Percentiles rank a stretch among this genome's conserved stretches.
Conservation (phyloP, 192 early-diverging fungal species). For the Paraglomus brasilianum region DNA sequence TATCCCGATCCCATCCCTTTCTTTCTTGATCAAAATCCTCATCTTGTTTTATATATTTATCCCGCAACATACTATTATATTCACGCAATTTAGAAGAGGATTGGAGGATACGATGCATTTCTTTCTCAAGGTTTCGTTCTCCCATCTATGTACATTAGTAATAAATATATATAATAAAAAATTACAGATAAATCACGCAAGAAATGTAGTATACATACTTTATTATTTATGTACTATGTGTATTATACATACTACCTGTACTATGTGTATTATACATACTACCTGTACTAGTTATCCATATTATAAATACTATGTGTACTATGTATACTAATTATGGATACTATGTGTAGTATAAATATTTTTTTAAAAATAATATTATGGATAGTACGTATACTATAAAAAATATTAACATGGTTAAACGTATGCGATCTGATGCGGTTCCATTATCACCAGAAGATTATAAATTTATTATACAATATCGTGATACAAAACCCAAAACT, state of each 20-base stretch:
- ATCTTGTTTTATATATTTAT: slow-evolving; percentile 7
- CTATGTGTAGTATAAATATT: slow-evolving; percentile 19
- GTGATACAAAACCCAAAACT: slow-evolving; percentile 15
- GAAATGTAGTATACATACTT: neutral
- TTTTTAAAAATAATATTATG: slow-evolving; percentile 16
- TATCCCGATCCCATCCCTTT: slow-evolving; percentile 12
- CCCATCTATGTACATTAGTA: neutral
- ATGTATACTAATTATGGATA: slow-evolving; percentile 3
- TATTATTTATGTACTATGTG: slow-evolving; percentile 17
- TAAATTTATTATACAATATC: slow-evolving; percentile 21
- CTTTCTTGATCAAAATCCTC: slow-evolving; percentile 19
- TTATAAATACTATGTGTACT: slow-evolving; percentile 1
- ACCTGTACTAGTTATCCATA: slow-evolving; percentile 3
- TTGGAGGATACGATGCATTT: slow-evolving; percentile 7
- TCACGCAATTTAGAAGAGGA: slow-evolving; percentile 7
- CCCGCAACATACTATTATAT: slow-evolving; percentile 22
- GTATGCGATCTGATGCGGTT: slow-evolving; percentile 16
- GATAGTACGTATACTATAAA: slow-evolving; percentile 12
- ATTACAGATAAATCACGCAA: neutral
- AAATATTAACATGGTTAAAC: slow-evolving; percentile 21
- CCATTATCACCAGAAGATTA: slow-evolving; percentile 18
- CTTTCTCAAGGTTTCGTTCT: slow-evolving; percentile 23
- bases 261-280: slow-evolving; percentile 12
- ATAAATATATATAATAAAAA: slow-evolving; percentile 15
- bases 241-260: slow-evolving; percentile 7